Percentiles rank a stretch among this genome's conserved stretches.
These are phyloP conservation scores for Podospora sp. DNA, from an alignment of 495 filamentous ascomycete species.

Conservation along the genomic window DNA sequence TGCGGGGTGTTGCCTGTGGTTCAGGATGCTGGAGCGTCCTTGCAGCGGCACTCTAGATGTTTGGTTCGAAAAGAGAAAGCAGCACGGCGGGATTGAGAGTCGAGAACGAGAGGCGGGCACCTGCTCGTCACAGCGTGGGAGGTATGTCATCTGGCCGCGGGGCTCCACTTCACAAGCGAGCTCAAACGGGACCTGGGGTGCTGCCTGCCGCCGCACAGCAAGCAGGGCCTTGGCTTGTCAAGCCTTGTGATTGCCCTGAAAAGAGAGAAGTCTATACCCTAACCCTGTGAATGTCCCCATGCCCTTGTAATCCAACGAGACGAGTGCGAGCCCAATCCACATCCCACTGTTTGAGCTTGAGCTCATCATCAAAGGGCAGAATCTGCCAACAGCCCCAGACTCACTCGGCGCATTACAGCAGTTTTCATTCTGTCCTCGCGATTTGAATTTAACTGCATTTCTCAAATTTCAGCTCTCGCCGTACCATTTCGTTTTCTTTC, in stretches of 20 bases:
- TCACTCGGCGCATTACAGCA: neutral
- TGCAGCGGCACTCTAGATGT: neutral
- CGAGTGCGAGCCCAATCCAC: neutral
- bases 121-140: neutral
- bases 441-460: neutral
- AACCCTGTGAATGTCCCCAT: neutral
- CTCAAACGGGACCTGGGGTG: too few relatives aligned
- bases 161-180: neutral
- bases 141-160: constrained; percentile 18
- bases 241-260: neutral
- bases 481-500: neutral
- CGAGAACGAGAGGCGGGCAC: neutral
- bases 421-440: neutral
- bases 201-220: neutral
- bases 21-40: neutral
- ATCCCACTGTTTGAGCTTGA: neutral
- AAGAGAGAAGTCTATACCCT: neutral
- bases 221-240: neutral
- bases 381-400: neutral
- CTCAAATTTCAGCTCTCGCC: neutral
- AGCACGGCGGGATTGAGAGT: neutral
- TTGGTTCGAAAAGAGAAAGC: neutral
- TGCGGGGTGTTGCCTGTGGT: neutral
- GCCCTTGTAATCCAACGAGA: neutral
- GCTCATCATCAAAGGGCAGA: neutral